Base-by-base conservation (phyloP, 371 early-diverging fungal genomes). In the Caulochytrium protostelioides region DNA sequence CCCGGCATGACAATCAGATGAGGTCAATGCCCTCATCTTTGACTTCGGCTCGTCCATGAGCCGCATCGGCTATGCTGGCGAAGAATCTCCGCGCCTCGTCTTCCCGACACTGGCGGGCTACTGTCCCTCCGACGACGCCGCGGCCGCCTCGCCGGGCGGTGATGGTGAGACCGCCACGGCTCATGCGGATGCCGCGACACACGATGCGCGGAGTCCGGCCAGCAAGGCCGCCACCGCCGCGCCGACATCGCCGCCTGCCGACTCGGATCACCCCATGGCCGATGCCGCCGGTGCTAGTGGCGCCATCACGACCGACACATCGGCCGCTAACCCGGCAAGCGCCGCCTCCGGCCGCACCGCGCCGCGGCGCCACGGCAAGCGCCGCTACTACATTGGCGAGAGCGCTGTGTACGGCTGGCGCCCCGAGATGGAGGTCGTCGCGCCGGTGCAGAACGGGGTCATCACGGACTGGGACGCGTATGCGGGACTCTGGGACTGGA, bases 61-160 rank as follows among this genome's bases (percentile, higher is more conserved):
- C 27, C 79, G 82, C 34, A 84, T 82, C 20, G 95, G 95, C 22
- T 87, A 82, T 55, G 84, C 91, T 14, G 95, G 95, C 32, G 92
- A 91, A 48, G 91, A 94, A 47, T 57, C 70, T 22, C 91, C 95
- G 2, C 70, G 73, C 40, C 73, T 71, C 4, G 74, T 81, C 17
- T 76, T 84, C 34, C 83, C 91, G 4, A 76, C 87, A 2, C 63
- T 39, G 6, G 63, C 71, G 8, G 81, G 79, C 4, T 57, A 55
- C 42, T n/a, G n/a, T n/a, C n/a, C n/a, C n/a, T n/a, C n/a, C n/a
- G 36, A 59, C 10, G 51, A 52, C 27, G 43, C 47, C 8, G 49
- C 46, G 24, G 48, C 39, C 2, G 62, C 50, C 22, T 32, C 42
- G 16, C 32, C 44, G 22, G 55, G 51, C 28, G 54, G 41, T 29